A percentile compares a stretch with the other conserved stretches of the same genome.
phyloP scores from a whole-genome alignment of 148 eudicot species.

The Limonium bicolor region DNA sequence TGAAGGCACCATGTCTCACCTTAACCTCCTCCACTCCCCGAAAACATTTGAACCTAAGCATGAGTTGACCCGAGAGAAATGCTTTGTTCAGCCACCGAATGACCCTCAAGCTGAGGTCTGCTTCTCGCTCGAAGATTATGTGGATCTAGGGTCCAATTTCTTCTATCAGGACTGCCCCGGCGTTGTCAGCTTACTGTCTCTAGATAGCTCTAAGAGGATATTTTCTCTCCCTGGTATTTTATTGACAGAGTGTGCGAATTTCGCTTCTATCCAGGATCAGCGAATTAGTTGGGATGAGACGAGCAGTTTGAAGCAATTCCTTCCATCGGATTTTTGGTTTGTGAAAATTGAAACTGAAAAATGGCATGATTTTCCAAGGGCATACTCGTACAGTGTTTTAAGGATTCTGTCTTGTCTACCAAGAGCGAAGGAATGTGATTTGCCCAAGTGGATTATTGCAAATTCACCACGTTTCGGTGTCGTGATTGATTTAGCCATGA shows the following conservation, averaged over 20 bases:
- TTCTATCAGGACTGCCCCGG: slow-evolving; percentile 68
- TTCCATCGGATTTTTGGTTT: slow-evolving; percentile 67
- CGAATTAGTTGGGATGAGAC: slow-evolving; percentile 5
- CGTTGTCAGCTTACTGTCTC: slow-evolving; percentile 23
- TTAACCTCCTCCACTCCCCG: slow-evolving; percentile 27
- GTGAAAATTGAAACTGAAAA: slow-evolving; percentile 33
- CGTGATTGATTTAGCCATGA: slow-evolving; percentile 51
- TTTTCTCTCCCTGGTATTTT: slow-evolving; percentile 51
- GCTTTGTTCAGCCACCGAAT: slow-evolving; percentile 19
- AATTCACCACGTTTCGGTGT: slow-evolving; percentile 63
- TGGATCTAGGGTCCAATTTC: slow-evolving; percentile 25
- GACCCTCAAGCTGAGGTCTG: slow-evolving; percentile 29
- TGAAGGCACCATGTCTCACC: slow-evolving; percentile 6
- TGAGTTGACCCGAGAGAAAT: slow-evolving; percentile 10
- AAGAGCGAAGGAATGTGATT: slow-evolving; percentile 12
- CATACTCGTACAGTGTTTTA: slow-evolving; percentile 30
- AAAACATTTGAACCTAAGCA: slow-evolving; percentile 25
- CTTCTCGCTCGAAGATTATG: slow-evolving; percentile 42
- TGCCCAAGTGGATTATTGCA: slow-evolving; percentile 38
- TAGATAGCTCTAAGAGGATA: slow-evolving; percentile 12
- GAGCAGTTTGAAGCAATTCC: slow-evolving; percentile 20
- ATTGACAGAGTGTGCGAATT: slow-evolving; percentile 48
- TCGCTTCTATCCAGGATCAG: slow-evolving; percentile 7
- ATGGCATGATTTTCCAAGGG: slow-evolving; percentile 51
- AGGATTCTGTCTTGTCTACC: slow-evolving; percentile 24